Percentiles rank a stretch among this genome's conserved stretches.
Conservation (phyloP, 2,329 filamentous ascomycete species). For the Pyrenophora tritici-repentis region DNA sequence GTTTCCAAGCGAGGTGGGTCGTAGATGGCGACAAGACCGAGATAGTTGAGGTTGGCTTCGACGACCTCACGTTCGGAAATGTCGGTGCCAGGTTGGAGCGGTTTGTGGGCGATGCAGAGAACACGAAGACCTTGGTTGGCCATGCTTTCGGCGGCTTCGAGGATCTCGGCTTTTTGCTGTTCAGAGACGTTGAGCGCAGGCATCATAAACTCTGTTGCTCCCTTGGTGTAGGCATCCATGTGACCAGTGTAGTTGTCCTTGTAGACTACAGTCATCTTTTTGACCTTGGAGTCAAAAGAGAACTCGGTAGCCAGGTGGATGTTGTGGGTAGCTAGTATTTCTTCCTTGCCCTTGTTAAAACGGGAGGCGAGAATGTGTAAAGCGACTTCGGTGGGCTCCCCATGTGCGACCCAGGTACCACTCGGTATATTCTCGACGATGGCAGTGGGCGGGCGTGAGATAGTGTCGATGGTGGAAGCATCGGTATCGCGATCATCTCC, state of each 20-base stretch:
- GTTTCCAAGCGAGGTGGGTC: constrained; percentile 85
- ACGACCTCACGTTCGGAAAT: constrained; percentile 61
- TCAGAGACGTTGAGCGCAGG: constrained; percentile 39
- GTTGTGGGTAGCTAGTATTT: constrained; percentile 32
- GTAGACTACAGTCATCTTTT: constrained; percentile 49
- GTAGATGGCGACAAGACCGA: constrained; percentile 84
- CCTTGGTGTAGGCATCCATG: constrained; percentile 47
- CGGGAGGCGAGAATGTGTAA: constrained; percentile 48
- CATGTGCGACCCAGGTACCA: constrained; percentile 42
- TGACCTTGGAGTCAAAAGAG: constrained; percentile 48
- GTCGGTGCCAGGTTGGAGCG: constrained; percentile 31
- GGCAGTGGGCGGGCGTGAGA: constrained; percentile 38
- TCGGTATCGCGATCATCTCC: constrained; percentile 42
- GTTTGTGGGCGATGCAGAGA: constrained; percentile 47
- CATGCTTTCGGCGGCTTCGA: constrained; percentile 35
- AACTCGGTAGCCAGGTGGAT: constrained; percentile 45
- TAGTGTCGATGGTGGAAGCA: constrained; percentile 36
- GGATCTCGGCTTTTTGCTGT: constrained; percentile 26
- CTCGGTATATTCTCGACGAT: constrained; percentile 19
- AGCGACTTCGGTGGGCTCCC: constrained; percentile 49
- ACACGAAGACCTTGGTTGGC: constrained; percentile 47
- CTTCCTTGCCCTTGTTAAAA: constrained; percentile 44
- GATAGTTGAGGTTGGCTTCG: constrained; percentile 71
- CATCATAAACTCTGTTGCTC: constrained; percentile 47
- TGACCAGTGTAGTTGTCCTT: constrained; percentile 34